Conservation (phyloP, 2,329 filamentous ascomycete genomes). For the Diatrype stigma region DNA sequence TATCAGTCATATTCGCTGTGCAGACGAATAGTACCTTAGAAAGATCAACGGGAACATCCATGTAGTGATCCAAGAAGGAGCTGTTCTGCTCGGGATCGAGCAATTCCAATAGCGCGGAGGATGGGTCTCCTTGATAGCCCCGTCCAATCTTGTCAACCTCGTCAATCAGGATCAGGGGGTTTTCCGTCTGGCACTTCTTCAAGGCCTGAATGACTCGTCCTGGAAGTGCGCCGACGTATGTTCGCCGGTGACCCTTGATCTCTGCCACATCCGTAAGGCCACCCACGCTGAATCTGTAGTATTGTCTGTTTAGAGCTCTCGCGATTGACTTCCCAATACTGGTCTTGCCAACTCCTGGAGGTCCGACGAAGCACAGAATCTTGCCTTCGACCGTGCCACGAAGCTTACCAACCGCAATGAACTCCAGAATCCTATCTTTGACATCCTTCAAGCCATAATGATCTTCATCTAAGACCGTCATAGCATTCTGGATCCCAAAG, state of each 20-base stretch:
- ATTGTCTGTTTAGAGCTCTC: constrained; percentile 87
- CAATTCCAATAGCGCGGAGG: constrained; percentile 87
- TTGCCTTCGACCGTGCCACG: constrained; percentile 97
- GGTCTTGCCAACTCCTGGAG: constrained; percentile 96
- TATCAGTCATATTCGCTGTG: constrained; percentile 98
- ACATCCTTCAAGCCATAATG: constrained; percentile 97
- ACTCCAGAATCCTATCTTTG: constrained; percentile 96
- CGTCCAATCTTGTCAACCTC: constrained; percentile 98
- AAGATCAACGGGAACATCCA: constrained; percentile 95
- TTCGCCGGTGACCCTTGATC: constrained; percentile 95
- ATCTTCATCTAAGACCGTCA: constrained; percentile 88
- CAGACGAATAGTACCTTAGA: constrained; percentile 98
- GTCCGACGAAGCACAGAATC: constrained; percentile 95
- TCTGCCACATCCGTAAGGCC: constrained; percentile 96
- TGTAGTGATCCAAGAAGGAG: constrained; percentile 96
- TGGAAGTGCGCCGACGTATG: constrained; percentile 91
- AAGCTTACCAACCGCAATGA: constrained; percentile 96
- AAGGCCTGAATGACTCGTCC: constrained; percentile 96
- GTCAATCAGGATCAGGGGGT: constrained; percentile 92
- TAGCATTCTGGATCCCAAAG: constrained; percentile 89
- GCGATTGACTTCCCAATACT: constrained; percentile 99
- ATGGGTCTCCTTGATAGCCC: constrained; percentile 93
- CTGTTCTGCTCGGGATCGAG: constrained; percentile 96
- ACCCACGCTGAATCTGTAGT: constrained; percentile 97
- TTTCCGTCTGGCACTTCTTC: constrained; percentile 99